Percentiles rank a stretch among this genome's conserved stretches.
Evolutionary conservation across 306 rosid genomes (phyloP).

Genomic region (Quercus gilva): DNA sequence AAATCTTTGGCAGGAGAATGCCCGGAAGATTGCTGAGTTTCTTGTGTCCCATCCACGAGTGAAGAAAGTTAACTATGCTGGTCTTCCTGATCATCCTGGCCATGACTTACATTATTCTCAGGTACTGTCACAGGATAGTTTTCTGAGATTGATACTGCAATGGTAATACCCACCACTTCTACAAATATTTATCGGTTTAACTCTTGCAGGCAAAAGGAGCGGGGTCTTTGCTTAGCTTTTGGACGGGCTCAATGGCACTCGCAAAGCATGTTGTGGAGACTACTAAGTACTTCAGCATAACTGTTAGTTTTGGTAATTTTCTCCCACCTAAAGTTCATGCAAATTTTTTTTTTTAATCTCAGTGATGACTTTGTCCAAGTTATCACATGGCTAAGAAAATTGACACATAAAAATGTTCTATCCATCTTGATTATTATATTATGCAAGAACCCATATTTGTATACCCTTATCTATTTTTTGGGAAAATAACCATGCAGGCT

Average conservation of each 20-base stretch:
- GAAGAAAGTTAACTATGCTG: constrained; percentile 72
- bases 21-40: constrained; percentile 89
- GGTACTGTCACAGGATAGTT: constrained; percentile 38
- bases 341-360: neutral
- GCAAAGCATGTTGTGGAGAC: constrained; percentile 89
- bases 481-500: no score
- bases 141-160: constrained; percentile 15
- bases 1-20: constrained; percentile 64
- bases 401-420: neutral
- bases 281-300: constrained; percentile 82
- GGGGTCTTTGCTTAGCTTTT: constrained; percentile 87
- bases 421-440: neutral
- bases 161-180: neutral
- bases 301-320: constrained; percentile 88
- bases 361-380: neutral
- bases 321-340: neutral
- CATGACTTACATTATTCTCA: constrained; percentile 78
- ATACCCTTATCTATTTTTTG: no score
- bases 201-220: constrained; percentile 82
- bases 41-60: constrained; percentile 80
- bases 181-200: constrained; percentile 8
- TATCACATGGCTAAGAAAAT: neutral
- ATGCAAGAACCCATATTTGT: neutral
- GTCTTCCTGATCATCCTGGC: constrained; percentile 74
- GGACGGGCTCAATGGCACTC: constrained; percentile 76